Evolutionary conservation across 2,329 filamentous ascomycete genomes (phyloP).

Genomic region (Aureobasidium lini): DNA sequence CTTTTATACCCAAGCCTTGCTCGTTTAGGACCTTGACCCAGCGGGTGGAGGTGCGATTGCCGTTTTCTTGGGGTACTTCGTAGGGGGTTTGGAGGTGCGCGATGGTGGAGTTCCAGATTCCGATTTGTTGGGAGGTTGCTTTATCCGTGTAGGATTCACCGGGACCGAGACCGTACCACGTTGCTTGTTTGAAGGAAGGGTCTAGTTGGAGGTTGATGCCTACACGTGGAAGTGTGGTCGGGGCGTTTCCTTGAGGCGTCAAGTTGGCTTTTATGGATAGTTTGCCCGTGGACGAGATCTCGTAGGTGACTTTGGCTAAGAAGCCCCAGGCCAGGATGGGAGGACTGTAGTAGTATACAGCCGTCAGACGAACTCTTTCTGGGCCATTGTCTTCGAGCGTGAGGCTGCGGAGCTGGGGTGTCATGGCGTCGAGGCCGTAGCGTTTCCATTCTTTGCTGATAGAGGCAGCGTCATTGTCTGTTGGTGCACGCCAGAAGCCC

Average conservation of each 20-base stretch:
- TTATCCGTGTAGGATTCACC: slow-evolving; percentile 62
- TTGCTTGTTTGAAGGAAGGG: slow-evolving; percentile 39
- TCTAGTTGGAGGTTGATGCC: slow-evolving; percentile 52
- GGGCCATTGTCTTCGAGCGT: slow-evolving; percentile 28
- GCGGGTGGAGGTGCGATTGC: slow-evolving; percentile 54
- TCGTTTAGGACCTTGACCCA: slow-evolving; percentile 40
- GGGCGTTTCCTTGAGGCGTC: slow-evolving; percentile 42
- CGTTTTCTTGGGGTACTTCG: slow-evolving; percentile 62
- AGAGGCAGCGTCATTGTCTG: slow-evolving; percentile 54
- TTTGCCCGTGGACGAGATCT: slow-evolving; percentile 38
- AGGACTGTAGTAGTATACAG: slow-evolving; percentile 38
- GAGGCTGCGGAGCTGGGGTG: slow-evolving; percentile 36
- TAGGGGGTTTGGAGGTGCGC: slow-evolving; percentile 50
- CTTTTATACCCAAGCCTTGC: slow-evolving; percentile 27
- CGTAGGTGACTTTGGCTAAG: slow-evolving; percentile 41
- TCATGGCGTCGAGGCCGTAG: slow-evolving; percentile 39
- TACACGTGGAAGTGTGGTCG: slow-evolving; percentile 52
- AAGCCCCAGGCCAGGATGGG: slow-evolving; percentile 55
- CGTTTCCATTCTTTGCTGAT: slow-evolving; percentile 51
- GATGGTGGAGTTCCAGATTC: slow-evolving; percentile 39
- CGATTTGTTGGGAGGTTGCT: slow-evolving; percentile 51
- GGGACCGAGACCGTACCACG: slow-evolving; percentile 58
- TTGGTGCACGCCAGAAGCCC: slow-evolving; percentile 56
- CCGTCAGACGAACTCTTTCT: slow-evolving; percentile 20
- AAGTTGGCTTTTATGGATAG: slow-evolving; percentile 39